Percentiles rank a stretch among this genome's conserved stretches.
Evolutionary conservation across 768 basidiomycete species (phyloP).

Genomic region (Kwoniella newhampshirensis): DNA sequence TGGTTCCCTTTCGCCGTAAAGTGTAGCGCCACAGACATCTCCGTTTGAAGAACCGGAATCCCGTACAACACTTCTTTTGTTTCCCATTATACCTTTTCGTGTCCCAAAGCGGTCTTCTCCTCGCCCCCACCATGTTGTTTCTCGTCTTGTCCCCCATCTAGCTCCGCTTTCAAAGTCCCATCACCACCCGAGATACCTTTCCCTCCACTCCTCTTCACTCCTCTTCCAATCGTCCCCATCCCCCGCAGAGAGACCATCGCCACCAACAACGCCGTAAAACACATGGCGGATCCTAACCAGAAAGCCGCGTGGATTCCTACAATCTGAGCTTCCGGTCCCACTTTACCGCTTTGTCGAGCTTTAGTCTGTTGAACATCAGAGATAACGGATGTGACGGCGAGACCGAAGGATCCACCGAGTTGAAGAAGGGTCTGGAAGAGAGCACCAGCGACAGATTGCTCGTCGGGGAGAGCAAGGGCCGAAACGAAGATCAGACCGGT

Average conservation of each 20-base stretch:
- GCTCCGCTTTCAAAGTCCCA: too few relatives aligned
- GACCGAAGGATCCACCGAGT: slow-evolving; percentile 44
- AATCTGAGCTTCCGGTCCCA: slow-evolving; percentile 19
- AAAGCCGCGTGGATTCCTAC: slow-evolving; percentile 41
- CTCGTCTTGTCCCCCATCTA: too few relatives aligned
- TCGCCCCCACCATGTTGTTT: too few relatives aligned
- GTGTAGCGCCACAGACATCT: too few relatives aligned
- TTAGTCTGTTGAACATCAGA: slow-evolving; percentile 22
- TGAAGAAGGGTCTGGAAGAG: slow-evolving; percentile 46
- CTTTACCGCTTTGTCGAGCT: slow-evolving; percentile 14
- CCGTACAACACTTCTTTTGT: too few relatives aligned
- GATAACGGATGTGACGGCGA: slow-evolving; percentile 44
- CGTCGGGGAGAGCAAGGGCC: slow-evolving; percentile 36
- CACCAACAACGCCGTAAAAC: slow-evolving; percentile 31
- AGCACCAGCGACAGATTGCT: slow-evolving; percentile 43
- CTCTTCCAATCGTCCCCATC: slow-evolving; percentile 39
- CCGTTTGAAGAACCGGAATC: too few relatives aligned
- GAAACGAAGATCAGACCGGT: slow-evolving; percentile 45
- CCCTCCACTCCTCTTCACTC: slow-evolving; percentile 2
- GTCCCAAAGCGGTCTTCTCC: too few relatives aligned
- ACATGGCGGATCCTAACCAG: slow-evolving; percentile 44
- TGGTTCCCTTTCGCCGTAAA: too few relatives aligned
- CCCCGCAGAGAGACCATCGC: slow-evolving; percentile 39
- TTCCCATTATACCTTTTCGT: too few relatives aligned
- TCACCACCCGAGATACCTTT: not conserved